Evolutionary conservation across 495 filamentous ascomycete species (phyloP).

Genomic region (Podospora sp.): DNA sequence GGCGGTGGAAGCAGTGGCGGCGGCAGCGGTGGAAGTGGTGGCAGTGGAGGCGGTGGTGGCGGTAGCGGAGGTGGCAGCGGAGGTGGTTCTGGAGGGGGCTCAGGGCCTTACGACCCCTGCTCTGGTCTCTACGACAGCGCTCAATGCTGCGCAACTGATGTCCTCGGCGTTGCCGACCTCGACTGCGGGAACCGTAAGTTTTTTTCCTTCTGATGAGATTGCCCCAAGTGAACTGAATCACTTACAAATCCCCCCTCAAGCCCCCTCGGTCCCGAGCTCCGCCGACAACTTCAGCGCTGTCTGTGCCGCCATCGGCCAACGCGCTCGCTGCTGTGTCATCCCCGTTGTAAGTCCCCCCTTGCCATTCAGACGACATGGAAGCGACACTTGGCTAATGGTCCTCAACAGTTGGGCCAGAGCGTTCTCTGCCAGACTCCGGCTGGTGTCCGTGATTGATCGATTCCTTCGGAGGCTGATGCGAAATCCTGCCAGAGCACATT

Average conservation of each 20-base stretch:
- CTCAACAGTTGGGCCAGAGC: constrained; percentile 13
- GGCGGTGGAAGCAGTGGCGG: neutral
- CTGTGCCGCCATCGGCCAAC: constrained; percentile 46
- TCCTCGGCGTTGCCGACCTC: constrained; percentile 46
- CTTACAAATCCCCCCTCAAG: constrained; percentile 23
- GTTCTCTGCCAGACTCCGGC: constrained; percentile 11
- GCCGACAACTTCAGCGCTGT: constrained; percentile 36
- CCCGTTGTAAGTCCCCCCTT: constrained; percentile 27
- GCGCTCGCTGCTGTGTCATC: constrained; percentile 49
- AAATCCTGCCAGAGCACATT: too few species aligned
- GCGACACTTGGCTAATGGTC: neutral
- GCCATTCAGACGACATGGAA: too few species aligned
- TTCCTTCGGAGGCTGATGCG: too few species aligned
- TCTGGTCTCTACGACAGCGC: constrained; percentile 43
- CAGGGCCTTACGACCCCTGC: constrained; percentile 37
- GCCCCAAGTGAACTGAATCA: neutral
- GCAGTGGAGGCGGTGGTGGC: neutral
- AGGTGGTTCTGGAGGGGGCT: neutral
- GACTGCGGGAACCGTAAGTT: constrained; percentile 44
- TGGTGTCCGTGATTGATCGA: constrained; percentile 3
- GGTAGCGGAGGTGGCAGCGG: neutral
- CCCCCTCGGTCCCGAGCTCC: constrained; percentile 31
- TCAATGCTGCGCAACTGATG: constrained; percentile 49
- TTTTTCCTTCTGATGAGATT: neutral
- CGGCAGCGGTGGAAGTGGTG: neutral